Percentiles rank a stretch among this genome's conserved stretches.
Evolutionary conservation across 352 stramenopile species (phyloP).

Genomic region (Pythium chondricola): DNA sequence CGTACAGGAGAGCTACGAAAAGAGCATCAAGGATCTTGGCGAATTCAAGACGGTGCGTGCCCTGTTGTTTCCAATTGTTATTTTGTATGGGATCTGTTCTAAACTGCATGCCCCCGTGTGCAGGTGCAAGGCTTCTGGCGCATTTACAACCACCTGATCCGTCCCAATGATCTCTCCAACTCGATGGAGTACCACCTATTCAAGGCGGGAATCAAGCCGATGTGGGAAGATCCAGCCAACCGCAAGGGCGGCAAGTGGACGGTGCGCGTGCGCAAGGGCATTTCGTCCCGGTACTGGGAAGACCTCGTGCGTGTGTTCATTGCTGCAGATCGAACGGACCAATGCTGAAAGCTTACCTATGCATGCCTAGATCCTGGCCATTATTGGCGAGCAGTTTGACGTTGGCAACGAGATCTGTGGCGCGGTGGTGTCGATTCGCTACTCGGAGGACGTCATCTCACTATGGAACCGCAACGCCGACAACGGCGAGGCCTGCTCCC

Average conservation of each 20-base stretch:
- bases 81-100: neutral
- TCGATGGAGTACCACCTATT: slow-evolving; percentile 93
- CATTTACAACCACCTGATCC: slow-evolving; percentile 91
- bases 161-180: slow-evolving; percentile 87
- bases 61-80: neutral
- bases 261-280: slow-evolving; percentile 89
- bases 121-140: slow-evolving; percentile 91
- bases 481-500: slow-evolving; percentile 86
- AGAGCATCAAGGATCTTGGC: slow-evolving; percentile 91
- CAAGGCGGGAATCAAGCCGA: slow-evolving; percentile 92
- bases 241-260: slow-evolving; percentile 91
- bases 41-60: slow-evolving; percentile 86
- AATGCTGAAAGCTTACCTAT: too few species aligned
- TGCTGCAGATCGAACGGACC: too few species aligned
- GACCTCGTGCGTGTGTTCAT: slow-evolving; percentile 69
- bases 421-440: slow-evolving; percentile 87
- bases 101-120: neutral
- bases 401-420: slow-evolving; percentile 91
- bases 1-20: slow-evolving; percentile 87
- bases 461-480: slow-evolving; percentile 93
- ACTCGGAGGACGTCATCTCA: slow-evolving; percentile 93
- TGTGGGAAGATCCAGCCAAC: slow-evolving; percentile 92
- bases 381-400: slow-evolving; percentile 93
- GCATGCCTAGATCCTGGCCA: slow-evolving; percentile 86
- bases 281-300: slow-evolving; percentile 90